Evolutionary conservation across 345 rosid species (phyloP), one percentile per base, ranked within the genome.

Genomic region (Abelmoschus esculentus): DNA sequence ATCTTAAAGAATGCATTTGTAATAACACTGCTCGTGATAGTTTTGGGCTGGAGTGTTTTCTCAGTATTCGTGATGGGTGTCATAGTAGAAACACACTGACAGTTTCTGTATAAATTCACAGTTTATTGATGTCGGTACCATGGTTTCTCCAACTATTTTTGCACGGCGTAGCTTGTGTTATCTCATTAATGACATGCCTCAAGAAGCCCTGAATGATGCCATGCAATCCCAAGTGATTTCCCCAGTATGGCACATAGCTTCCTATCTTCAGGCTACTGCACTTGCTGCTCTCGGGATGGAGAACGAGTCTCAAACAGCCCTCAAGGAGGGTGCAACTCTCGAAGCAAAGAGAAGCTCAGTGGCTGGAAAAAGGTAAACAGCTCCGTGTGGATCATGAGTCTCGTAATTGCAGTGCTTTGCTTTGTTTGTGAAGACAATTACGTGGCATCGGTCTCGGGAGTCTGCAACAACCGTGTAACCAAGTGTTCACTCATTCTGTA

Each of bases 161-260:
- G 96, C 87, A 31, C 81, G 97, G 72, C 86, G 97, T 29, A 91
- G 97, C 76, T 75, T 87, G 38, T 84, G 84, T 73, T 83, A 85
- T 70, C 78, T 91, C 62, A 87, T 90, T 85, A 86, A 60, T 59
- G 86, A 90, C 76, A 81, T 82, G 85, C 89, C 96, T 0, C 81
- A 78, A 68, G 90, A 88, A 77, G 96, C 93, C 4, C 80, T 83
- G 17, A 77, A 80, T 57, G 97, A 89, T 74, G 93, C 92, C 61
- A 60, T 80, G 71, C 90, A 84, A 67, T 86, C 90, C 40, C 98
- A 88, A 77, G 83, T 82, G 54, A 83, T 83, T 71, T 88, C 89
- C 26, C 26, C 26, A 22, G 26, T 22, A 22, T 22, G 26, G 26
- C 26, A 22, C 26, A 22, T 22, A 22, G 96, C 97, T 36, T 86